Percentiles rank a stretch among this genome's conserved stretches.
These are phyloP conservation scores for Oropetium thomaeum DNA, from an alignment of 176 grass and related monocot genomes.

Conservation along the genomic window DNA sequence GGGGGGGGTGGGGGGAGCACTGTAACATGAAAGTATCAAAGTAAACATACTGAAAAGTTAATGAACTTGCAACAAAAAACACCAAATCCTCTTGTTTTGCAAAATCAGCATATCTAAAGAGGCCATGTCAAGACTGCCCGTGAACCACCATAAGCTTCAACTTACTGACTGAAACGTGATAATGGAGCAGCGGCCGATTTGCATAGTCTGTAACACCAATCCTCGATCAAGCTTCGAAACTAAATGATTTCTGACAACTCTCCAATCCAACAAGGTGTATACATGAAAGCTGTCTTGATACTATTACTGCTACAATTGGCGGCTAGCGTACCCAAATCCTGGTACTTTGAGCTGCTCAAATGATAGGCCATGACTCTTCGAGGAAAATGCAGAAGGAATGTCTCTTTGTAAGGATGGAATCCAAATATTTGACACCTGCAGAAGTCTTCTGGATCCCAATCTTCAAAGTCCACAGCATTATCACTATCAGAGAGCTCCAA, in stretches of 20 bases:
- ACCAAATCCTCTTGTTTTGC: too few species aligned
- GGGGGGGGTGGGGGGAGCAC: too few species aligned
- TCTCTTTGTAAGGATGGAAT: conserved; percentile 17
- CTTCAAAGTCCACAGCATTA: neutral
- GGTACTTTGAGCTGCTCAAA: neutral
- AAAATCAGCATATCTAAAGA: too few species aligned
- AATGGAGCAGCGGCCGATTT: too few species aligned
- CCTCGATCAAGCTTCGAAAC: neutral
- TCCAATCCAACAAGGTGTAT: conserved; percentile 14
- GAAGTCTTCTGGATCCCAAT: too few species aligned
- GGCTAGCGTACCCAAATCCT: neutral
- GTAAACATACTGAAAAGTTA: too few species aligned
- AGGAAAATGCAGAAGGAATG: neutral
- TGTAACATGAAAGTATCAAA: too few species aligned
- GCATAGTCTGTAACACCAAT: too few species aligned
- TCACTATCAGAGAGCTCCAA: conserved; percentile 21
- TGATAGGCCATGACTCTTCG: neutral
- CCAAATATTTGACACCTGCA: neutral
- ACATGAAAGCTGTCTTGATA: neutral
- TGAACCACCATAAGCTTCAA: too few species aligned
- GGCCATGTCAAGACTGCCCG: too few species aligned
- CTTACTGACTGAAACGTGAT: too few species aligned
- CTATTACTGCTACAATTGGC: neutral
- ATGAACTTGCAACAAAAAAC: too few species aligned
- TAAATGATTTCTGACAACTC: neutral